Evolutionary conservation across 169 alveolate genomes (phyloP).

Genomic region (Hepatocystis sp.): DNA sequence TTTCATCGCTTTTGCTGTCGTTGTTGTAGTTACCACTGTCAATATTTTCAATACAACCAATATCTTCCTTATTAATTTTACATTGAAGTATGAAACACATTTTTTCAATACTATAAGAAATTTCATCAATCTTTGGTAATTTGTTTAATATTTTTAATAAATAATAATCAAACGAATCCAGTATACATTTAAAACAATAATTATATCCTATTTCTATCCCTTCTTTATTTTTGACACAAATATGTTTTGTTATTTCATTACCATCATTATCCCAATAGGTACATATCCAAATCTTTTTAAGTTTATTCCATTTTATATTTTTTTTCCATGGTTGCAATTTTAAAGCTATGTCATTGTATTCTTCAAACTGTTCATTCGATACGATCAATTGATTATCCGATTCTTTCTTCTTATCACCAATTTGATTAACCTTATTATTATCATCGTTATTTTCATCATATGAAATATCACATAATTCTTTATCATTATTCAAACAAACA

Average conservation of each 20-base stretch:
- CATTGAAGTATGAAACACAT: too few relatives aligned
- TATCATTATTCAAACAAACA: neutral
- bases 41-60: too few relatives aligned
- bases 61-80: too few relatives aligned
- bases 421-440: too few relatives aligned
- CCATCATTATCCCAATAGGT: slow-evolving; percentile 53
- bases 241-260: slow-evolving; percentile 63
- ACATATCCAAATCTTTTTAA: slow-evolving; percentile 69
- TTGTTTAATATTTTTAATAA: slow-evolving; percentile 40
- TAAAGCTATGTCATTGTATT: slow-evolving; percentile 35
- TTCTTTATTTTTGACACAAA: slow-evolving; percentile 55
- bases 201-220: slow-evolving; percentile 73
- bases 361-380: slow-evolving; percentile 6
- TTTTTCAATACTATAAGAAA: slow-evolving; percentile 43
- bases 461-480: too few relatives aligned
- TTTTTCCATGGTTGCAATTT: slow-evolving; percentile 65
- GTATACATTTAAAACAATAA: slow-evolving; percentile 29
- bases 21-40: too few relatives aligned
- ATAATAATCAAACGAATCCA: slow-evolving; percentile 24
- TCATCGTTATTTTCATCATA: too few relatives aligned
- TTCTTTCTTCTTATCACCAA: too few relatives aligned
- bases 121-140: slow-evolving; percentile 51
- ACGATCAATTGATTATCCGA: too few relatives aligned
- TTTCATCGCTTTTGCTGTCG: too few relatives aligned
- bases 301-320: slow-evolving; percentile 61